Percentiles rank a stretch among this genome's conserved stretches.
Conservation (phyloP, 441 rosid species). For the Codiaeum variegatum region DNA sequence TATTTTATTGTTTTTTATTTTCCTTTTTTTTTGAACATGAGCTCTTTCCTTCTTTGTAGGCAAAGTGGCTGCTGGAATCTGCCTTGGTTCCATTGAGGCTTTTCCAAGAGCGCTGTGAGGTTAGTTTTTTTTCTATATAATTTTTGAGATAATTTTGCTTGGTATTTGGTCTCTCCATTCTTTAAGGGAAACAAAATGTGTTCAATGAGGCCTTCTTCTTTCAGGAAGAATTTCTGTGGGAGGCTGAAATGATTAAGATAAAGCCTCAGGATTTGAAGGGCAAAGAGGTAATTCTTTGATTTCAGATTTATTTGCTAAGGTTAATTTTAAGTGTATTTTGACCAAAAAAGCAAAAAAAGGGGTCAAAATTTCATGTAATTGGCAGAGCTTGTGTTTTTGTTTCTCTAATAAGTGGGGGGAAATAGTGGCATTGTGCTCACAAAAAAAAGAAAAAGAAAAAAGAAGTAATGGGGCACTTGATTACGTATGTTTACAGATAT, state of each 20-base stretch:
- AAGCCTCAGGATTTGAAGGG: conserved; percentile 98
- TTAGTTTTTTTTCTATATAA: conserved; percentile 33
- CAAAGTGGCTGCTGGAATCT: conserved; percentile 95
- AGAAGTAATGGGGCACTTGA: not conserved
- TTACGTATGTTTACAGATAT: not conserved
- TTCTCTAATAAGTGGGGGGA: too few relatives aligned
- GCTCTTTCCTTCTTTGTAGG: conserved; percentile 43
- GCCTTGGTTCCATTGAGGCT: conserved; percentile 76
- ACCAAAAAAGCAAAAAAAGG: not conserved
- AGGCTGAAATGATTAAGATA: conserved; percentile 97
- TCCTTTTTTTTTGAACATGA: not conserved
- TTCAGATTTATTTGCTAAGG: not conserved
- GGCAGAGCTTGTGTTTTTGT: not conserved
- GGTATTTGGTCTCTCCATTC: conserved; percentile 13
- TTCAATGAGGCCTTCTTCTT: conserved; percentile 20
- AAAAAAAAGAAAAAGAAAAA: too few relatives aligned
- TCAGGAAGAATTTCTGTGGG: conserved; percentile 98
- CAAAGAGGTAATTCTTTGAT: conserved; percentile 84
- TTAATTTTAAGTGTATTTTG: not conserved
- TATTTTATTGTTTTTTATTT: too few relatives aligned
- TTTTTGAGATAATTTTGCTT: conserved; percentile 9
- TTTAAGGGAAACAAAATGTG: conserved; percentile 4
- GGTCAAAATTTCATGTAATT: not conserved
- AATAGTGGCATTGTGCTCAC: too few relatives aligned
- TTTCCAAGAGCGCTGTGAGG: conserved; percentile 99